These are phyloP conservation scores for Salix koriyanagi DNA, from an alignment of 345 rosid species.

Conservation along the genomic window DNA sequence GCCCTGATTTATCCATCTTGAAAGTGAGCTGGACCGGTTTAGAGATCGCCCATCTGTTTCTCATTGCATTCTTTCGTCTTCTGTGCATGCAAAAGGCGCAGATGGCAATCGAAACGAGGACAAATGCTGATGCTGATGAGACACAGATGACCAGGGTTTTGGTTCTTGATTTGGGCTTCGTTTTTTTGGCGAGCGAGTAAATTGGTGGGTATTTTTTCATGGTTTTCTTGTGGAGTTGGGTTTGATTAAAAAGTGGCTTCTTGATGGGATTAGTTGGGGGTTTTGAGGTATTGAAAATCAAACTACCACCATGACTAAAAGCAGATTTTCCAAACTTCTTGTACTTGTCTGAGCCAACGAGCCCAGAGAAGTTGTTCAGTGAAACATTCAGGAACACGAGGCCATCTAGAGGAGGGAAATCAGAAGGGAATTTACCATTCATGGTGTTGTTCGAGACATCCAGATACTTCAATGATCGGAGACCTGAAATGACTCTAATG, in stretches of 20 bases:
- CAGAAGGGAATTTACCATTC: conserved; percentile 70
- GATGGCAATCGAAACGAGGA: conserved; percentile 24
- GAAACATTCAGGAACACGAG: conserved; percentile 66
- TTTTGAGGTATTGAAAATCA: conserved; percentile 38
- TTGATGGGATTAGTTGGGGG: conserved; percentile 24
- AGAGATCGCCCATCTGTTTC: conserved; percentile 87
- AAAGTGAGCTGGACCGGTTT: conserved; percentile 53
- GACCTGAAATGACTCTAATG: conserved; percentile 46
- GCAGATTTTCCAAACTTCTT: conserved; percentile 65
- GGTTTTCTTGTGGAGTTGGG: conserved; percentile 13
- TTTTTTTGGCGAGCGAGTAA: background rate
- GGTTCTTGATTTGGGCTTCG: conserved; percentile 24
- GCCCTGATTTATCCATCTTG: conserved; percentile 86
- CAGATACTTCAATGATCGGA: conserved; percentile 46
- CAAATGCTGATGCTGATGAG: conserved; percentile 40
- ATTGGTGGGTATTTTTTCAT: conserved; percentile 5
- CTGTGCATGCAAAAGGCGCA: conserved; percentile 26
- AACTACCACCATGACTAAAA: conserved; percentile 51
- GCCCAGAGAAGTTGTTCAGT: conserved; percentile 59
- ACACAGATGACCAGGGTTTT: conserved; percentile 38
- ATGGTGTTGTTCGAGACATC: conserved; percentile 69
- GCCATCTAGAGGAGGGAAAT: conserved; percentile 56
- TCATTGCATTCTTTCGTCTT: conserved; percentile 33
- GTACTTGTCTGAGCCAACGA: conserved; percentile 30
- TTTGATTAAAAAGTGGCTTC: conserved; percentile 1